phyloP scores from a whole-genome alignment of 257 asterid genomes.

The Jaltomata sinuosa region DNA sequence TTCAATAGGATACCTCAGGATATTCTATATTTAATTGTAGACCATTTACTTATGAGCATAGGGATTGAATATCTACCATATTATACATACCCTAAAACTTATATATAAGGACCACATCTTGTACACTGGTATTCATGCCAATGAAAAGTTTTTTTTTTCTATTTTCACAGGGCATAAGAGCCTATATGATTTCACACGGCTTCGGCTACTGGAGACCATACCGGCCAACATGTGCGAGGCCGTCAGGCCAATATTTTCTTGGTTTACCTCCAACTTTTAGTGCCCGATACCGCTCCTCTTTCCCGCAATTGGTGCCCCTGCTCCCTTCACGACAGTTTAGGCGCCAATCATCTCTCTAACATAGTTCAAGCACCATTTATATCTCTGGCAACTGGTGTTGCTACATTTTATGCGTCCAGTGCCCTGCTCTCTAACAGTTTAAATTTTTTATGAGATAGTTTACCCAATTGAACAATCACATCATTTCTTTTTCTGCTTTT shows the following conservation, averaged over 20 bases:
- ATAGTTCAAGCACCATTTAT: background rate
- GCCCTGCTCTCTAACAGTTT: background rate
- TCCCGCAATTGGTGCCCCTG: background rate
- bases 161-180: background rate
- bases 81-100: background rate
- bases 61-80: background rate
- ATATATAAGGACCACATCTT: too few relatives aligned
- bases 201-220: background rate
- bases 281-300: background rate
- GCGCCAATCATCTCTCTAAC: background rate
- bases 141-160: background rate
- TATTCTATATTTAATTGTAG: too few relatives aligned
- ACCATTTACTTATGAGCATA: background rate
- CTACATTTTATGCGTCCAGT: background rate
- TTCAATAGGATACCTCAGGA: background rate
- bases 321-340: background rate
- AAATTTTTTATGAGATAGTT: background rate
- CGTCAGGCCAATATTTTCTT: background rate
- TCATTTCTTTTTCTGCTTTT: background rate
- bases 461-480: background rate
- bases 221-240: background rate
- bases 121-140: background rate
- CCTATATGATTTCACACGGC: background rate
- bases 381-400: background rate
- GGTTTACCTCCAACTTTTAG: background rate